Conservation (phyloP, 176 grass and related monocot species). For the Puya raimondii region DNA sequence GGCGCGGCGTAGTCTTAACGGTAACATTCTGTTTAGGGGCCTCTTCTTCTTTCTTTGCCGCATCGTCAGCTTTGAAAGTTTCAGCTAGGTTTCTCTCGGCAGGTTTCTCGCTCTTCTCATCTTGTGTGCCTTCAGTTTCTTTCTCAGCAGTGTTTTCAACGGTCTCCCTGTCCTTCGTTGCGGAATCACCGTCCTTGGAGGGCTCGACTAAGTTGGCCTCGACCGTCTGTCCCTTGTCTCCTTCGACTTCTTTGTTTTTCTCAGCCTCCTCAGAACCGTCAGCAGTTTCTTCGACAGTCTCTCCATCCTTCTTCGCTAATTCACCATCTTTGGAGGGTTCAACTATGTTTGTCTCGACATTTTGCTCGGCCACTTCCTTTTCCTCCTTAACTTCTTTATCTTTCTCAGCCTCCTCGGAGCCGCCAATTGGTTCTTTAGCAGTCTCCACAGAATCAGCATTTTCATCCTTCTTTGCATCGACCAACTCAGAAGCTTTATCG, state of each 20-base stretch:
- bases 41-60: neutral
- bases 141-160: too few species aligned
- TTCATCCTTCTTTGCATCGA: neutral
- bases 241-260: neutral
- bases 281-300: neutral
- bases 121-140: too few species aligned
- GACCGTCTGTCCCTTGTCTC: neutral
- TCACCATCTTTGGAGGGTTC: too few species aligned
- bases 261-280: neutral
- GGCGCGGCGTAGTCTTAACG: constrained; percentile 12
- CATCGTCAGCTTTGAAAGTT: neutral
- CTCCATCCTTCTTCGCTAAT: neutral
- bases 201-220: too few species aligned
- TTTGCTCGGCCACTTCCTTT: neutral
- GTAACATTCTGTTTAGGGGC: constrained; percentile 12
- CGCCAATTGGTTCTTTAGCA: neutral
- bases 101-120: neutral
- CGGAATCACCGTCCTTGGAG: too few species aligned
- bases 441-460: neutral
- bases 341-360: too few species aligned
- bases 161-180: too few species aligned
- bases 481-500: neutral
- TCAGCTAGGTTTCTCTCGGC: neutral
- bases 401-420: neutral
- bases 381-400: neutral